Percentiles rank a stretch among this genome's conserved stretches.
Conservation (phyloP, 192 early-diverging fungal species). For the Rhizophagus sp. region DNA sequence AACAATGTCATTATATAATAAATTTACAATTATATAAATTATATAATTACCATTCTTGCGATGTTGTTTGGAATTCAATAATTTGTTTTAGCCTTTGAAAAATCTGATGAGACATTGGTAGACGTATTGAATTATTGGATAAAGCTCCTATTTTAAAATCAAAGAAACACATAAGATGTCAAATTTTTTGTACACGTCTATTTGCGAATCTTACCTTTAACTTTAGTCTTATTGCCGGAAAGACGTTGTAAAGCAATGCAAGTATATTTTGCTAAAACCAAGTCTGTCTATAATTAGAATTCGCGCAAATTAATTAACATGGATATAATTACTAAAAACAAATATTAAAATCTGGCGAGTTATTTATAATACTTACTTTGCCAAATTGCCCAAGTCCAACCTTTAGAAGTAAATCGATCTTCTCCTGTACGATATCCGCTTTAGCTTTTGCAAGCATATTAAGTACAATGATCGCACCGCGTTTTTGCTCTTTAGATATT, state of each 20-base stretch:
- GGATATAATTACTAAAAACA: background rate
- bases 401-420: slow-evolving; percentile 79
- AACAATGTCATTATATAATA: slow-evolving; percentile 24
- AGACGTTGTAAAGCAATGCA: slow-evolving; percentile 93
- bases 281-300: slow-evolving; percentile 60
- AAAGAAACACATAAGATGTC: background rate
- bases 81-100: slow-evolving; percentile 50
- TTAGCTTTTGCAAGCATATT: slow-evolving; percentile 92
- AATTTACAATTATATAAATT: background rate
- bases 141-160: background rate
- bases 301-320: background rate
- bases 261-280: slow-evolving; percentile 83
- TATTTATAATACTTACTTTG: slow-evolving; percentile 51
- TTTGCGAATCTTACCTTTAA: slow-evolving; percentile 62
- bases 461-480: slow-evolving; percentile 89
- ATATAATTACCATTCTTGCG: slow-evolving; percentile 52
- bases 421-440: slow-evolving; percentile 78
- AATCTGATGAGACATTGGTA: slow-evolving; percentile 60
- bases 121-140: slow-evolving; percentile 37
- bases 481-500: slow-evolving; percentile 70
- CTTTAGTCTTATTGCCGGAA: slow-evolving; percentile 54
- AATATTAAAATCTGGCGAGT: background rate
- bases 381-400: slow-evolving; percentile 87
- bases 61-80: slow-evolving; percentile 47
- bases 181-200: slow-evolving; percentile 31